Evolutionary conservation across 176 grass and related monocot species (phyloP).

Genomic region (Cenchrus americanus): DNA sequence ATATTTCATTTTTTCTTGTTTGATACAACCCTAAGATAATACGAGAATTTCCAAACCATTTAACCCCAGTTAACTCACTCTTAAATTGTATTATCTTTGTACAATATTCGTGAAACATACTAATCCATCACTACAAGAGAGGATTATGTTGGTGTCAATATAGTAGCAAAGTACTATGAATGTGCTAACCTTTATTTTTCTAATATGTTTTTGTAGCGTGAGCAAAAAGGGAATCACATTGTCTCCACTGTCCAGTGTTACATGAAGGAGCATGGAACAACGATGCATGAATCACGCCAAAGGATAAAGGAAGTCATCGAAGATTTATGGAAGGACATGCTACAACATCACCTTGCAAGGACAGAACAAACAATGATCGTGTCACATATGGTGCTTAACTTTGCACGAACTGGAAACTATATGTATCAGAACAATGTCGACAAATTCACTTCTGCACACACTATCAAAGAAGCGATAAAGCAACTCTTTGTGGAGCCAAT

Average conservation of each 20-base stretch:
- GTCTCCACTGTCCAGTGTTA: conserved; percentile 37
- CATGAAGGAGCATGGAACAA: conserved; percentile 30
- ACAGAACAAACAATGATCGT: not conserved
- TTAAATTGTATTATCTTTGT: too few relatives aligned
- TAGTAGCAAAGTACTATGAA: too few relatives aligned
- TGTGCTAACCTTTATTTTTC: not conserved
- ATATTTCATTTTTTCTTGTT: too few relatives aligned
- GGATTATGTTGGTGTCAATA: too few relatives aligned
- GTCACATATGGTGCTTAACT: not conserved
- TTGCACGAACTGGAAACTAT: not conserved
- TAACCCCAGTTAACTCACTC: too few relatives aligned
- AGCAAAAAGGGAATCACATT: conserved; percentile 13
- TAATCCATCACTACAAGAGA: too few relatives aligned
- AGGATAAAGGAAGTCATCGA: conserved; percentile 24
- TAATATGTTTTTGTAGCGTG: conserved; percentile 3
- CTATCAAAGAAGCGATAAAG: conserved; percentile 30
- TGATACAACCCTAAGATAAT: too few relatives aligned
- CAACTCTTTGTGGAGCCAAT: too few relatives aligned
- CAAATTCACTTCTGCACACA: not conserved
- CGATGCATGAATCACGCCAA: not conserved
- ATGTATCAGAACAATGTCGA: conserved; percentile 11
- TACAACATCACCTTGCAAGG: not conserved
- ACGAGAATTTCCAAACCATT: too few relatives aligned
- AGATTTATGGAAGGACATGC: conserved; percentile 45
- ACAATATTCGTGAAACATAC: too few relatives aligned